Conservation (phyloP, 176 grass and related monocot genomes). For the Bonia amplexicaulis region DNA sequence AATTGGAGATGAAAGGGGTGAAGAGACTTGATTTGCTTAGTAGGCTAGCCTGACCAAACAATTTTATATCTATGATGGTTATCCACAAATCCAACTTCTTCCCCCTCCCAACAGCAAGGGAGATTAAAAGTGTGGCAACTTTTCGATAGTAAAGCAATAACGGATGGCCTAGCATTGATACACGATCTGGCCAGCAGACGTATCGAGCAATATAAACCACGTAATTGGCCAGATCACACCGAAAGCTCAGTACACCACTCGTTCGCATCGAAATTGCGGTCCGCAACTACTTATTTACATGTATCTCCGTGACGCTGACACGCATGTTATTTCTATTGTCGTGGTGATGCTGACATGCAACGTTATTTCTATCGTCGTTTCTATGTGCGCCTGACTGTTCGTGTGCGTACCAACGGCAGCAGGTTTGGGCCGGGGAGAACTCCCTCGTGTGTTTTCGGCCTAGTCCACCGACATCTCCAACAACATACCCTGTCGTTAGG, state of each 20-base stretch:
- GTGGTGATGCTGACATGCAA: neutral
- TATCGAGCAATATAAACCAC: neutral
- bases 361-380: neutral
- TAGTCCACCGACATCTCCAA: neutral
- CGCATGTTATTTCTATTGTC: neutral
- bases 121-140: neutral
- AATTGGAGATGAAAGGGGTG: neutral
- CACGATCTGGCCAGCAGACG: neutral
- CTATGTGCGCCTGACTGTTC: neutral
- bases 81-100: neutral
- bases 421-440: neutral
- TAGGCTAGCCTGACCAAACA: neutral
- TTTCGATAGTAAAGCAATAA: neutral
- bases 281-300: neutral
- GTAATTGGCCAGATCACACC: neutral
- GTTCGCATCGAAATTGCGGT: neutral
- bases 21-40: neutral
- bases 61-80: neutral
- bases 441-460: neutral
- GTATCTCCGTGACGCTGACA: neutral
- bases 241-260: constrained; percentile 8
- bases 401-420: neutral
- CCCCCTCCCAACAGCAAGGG: neutral
- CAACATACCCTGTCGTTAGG: neutral
- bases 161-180: neutral